phyloP scores from a whole-genome alignment of 495 filamentous ascomycete species.

The Xylaria longipes region DNA sequence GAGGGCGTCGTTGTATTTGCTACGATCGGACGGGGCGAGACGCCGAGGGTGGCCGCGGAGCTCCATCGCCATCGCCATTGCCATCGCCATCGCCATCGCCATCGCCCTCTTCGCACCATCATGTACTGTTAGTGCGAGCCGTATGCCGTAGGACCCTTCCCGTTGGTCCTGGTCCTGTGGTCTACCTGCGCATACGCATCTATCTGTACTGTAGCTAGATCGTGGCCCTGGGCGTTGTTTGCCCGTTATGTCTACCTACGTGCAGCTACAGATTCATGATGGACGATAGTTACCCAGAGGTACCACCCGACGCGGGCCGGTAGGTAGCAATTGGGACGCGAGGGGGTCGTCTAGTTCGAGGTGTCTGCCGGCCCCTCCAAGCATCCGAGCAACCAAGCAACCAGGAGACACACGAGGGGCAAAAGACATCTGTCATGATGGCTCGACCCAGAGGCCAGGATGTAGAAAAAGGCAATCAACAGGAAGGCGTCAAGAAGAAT shows the following conservation, averaged over 20 bases:
- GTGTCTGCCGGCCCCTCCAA: background rate
- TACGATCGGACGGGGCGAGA: constrained; percentile 15
- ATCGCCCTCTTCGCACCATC: constrained; percentile 13
- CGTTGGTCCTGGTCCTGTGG: background rate
- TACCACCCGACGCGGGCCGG: constrained; percentile 2
- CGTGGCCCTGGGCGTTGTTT: no score
- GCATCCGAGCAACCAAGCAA: no score
- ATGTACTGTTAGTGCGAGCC: constrained; percentile 12
- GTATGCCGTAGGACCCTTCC: background rate
- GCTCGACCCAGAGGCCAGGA: no score
- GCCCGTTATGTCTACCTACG: background rate
- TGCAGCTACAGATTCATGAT: background rate
- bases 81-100: background rate
- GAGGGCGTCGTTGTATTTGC: constrained; percentile 24
- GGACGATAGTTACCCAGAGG: constrained; percentile 13
- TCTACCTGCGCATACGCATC: no score
- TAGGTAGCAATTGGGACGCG: constrained; percentile 16
- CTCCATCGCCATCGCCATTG: background rate
- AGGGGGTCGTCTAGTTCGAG: constrained; percentile 9
- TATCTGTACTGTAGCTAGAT: no score
- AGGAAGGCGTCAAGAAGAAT: constrained; percentile 17
- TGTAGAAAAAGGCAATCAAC: constrained; percentile 15
- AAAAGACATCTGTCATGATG: background rate
- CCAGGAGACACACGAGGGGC: constrained; percentile 15
- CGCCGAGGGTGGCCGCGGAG: constrained; percentile 22